phyloP scores from a whole-genome alignment of 2,329 filamentous ascomycete genomes.

The Monosporascus sp. region DNA sequence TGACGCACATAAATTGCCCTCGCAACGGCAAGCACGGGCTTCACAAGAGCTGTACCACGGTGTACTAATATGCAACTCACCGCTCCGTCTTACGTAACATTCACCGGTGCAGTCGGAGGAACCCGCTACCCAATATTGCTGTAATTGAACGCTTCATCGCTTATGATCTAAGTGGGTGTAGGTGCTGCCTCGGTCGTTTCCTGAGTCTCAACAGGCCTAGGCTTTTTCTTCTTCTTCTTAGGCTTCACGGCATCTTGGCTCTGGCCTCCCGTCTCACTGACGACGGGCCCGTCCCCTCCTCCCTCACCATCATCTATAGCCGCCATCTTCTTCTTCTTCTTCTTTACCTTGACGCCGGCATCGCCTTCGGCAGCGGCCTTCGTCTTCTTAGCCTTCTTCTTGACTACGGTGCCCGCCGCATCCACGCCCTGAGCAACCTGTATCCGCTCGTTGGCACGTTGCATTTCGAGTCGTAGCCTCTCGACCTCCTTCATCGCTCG shows the following conservation, averaged over 20 bases:
- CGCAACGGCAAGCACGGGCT: too few species aligned
- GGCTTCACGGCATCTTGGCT: slow-evolving; percentile 24
- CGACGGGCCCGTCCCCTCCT: slow-evolving; percentile 18
- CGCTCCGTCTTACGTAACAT: too few species aligned
- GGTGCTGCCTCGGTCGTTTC: slow-evolving; percentile 6
- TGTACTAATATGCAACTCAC: too few species aligned
- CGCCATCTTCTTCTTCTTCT: slow-evolving; percentile 45
- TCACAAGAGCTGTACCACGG: too few species aligned
- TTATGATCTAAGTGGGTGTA: background rate
- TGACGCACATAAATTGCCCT: too few species aligned
- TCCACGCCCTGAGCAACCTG: slow-evolving; percentile 64
- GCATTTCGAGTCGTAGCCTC: slow-evolving; percentile 81
- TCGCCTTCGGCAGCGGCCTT: slow-evolving; percentile 27
- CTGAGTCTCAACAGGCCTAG: slow-evolving; percentile 24
- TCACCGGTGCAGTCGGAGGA: too few species aligned
- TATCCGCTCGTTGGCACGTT: slow-evolving; percentile 70
- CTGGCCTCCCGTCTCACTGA: background rate
- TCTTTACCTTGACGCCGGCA: slow-evolving; percentile 34
- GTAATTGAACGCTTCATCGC: background rate
- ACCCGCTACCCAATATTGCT: background rate
- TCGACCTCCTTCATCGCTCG: slow-evolving; percentile 87
- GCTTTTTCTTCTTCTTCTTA: slow-evolving; percentile 47
- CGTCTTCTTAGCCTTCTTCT: slow-evolving; percentile 63
- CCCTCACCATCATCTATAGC: slow-evolving; percentile 18
- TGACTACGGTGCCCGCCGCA: slow-evolving; percentile 59